Conservation (phyloP, 2,329 filamentous ascomycete species). For the Aaosphaeria arxii region DNA sequence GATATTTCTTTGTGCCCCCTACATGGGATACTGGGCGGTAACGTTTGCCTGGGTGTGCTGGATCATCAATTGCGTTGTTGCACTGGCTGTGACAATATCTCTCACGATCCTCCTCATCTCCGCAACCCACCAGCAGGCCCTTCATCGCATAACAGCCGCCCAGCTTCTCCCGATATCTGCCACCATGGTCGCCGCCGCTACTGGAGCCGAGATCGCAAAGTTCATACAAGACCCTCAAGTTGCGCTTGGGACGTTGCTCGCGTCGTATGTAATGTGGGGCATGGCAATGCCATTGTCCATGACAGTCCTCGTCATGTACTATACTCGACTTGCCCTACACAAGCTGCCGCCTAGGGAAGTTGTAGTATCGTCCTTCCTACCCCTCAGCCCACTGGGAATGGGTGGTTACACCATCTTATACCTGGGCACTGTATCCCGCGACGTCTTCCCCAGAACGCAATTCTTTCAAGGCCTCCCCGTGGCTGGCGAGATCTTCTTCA, state of each 20-base stretch:
- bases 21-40: constrained; percentile 59
- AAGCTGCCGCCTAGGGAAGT: constrained; percentile 64
- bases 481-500: constrained; percentile 57
- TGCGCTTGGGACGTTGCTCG: constrained; percentile 61
- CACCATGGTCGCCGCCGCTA: constrained; percentile 62
- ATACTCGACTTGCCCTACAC: constrained; percentile 65
- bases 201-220: constrained; percentile 63
- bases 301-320: constrained; percentile 65
- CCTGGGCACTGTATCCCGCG: constrained; percentile 44
- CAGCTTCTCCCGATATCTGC: constrained; percentile 66
- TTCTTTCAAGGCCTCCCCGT: constrained; percentile 36
- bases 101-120: constrained; percentile 57
- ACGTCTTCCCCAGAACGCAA: constrained; percentile 39
- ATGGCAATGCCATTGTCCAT: constrained; percentile 61
- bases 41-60: constrained; percentile 48
- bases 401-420: constrained; percentile 61
- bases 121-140: constrained; percentile 22
- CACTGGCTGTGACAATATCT: constrained; percentile 41
- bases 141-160: constrained; percentile 57
- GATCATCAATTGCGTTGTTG: constrained; percentile 48
- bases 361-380: constrained; percentile 66
- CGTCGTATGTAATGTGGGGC: constrained; percentile 67
- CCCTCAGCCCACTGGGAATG: constrained; percentile 65
- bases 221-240: constrained; percentile 54
- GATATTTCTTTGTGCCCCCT: constrained; percentile 56